Percentiles rank a stretch among this genome's conserved stretches.
These are phyloP conservation scores for Vishniacozyma victoriae DNA, from an alignment of 768 basidiomycete genomes.

Conservation along the genomic window DNA sequence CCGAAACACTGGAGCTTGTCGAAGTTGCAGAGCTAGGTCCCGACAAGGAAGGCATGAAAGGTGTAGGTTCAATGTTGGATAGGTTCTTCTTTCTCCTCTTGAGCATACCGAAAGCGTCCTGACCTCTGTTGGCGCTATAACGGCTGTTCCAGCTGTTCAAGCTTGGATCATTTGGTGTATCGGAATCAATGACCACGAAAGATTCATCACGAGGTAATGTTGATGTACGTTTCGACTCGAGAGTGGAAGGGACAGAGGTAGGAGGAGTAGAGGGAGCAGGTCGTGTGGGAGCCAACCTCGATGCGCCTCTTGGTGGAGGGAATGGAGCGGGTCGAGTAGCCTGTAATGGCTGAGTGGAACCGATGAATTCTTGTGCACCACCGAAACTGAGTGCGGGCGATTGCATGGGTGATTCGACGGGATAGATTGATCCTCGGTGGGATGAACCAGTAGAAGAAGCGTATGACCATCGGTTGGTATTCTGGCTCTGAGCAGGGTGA, in stretches of 20 bases:
- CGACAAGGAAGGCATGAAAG: constrained; percentile 28
- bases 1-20: constrained; percentile 34
- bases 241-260: neutral
- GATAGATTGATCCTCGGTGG: constrained; percentile 27
- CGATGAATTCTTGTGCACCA: constrained; percentile 8
- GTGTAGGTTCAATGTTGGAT: constrained; percentile 29
- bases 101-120: constrained; percentile 40
- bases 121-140: constrained; percentile 18
- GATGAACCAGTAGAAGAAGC: constrained; percentile 34
- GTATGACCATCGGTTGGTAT: constrained; percentile 37
- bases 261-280: constrained; percentile 10
- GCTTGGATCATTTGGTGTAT: constrained; percentile 13
- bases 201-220: constrained; percentile 31
- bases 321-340: constrained; percentile 19
- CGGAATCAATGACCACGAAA: constrained; percentile 40
- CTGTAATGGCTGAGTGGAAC: constrained; percentile 11
- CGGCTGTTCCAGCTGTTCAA: constrained; percentile 25
- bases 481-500: constrained; percentile 19
- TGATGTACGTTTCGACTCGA: constrained; percentile 1
- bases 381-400: constrained; percentile 15
- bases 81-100: constrained; percentile 37
- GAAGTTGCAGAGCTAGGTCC: constrained; percentile 8
- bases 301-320: constrained; percentile 16
- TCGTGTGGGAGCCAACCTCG: constrained; percentile 6
- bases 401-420: constrained; percentile 16